Evolutionary conservation across 2,329 filamentous ascomycete genomes (phyloP).

Genomic region (Herpotrichia juniperi): DNA sequence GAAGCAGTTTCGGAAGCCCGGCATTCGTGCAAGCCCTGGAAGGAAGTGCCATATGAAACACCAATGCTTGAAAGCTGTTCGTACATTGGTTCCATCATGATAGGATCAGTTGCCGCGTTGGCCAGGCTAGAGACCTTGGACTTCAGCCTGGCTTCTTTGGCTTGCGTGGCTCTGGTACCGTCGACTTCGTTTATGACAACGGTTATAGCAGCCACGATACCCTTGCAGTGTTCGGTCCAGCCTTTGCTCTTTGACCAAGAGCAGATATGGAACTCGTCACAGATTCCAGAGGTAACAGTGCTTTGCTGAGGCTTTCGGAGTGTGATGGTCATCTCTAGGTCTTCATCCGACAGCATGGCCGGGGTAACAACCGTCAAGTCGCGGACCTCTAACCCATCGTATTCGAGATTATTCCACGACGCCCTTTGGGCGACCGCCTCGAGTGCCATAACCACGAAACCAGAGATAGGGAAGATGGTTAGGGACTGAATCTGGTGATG

Average conservation of each 20-base stretch:
- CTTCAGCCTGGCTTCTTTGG: constrained; percentile 9
- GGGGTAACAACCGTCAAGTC: constrained; percentile 24
- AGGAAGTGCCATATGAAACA: constrained; percentile 58
- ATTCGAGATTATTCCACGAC: constrained; percentile 12
- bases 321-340: constrained; percentile 36
- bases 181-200: constrained; percentile 51
- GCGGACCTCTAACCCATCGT: constrained; percentile 23
- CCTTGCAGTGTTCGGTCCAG: constrained; percentile 64
- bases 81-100: constrained; percentile 50
- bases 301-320: constrained; percentile 18
- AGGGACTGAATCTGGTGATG: constrained; percentile 30
- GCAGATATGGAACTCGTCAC: constrained; percentile 56
- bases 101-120: constrained; percentile 26
- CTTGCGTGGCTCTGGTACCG: constrained; percentile 25
- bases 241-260: constrained; percentile 59
- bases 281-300: neutral
- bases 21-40: constrained; percentile 59
- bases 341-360: constrained; percentile 35
- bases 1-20: constrained; percentile 44
- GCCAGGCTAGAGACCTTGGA: constrained; percentile 8
- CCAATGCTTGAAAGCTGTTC: constrained; percentile 54
- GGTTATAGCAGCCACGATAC: constrained; percentile 47
- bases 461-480: constrained; percentile 15
- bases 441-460: constrained; percentile 8
- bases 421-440: constrained; percentile 8